Evolutionary conservation across 1,284 basidiomycete genomes (phyloP), one percentile per base, ranked within the genome.

Genomic region (Macrocystidia cucumis): DNA sequence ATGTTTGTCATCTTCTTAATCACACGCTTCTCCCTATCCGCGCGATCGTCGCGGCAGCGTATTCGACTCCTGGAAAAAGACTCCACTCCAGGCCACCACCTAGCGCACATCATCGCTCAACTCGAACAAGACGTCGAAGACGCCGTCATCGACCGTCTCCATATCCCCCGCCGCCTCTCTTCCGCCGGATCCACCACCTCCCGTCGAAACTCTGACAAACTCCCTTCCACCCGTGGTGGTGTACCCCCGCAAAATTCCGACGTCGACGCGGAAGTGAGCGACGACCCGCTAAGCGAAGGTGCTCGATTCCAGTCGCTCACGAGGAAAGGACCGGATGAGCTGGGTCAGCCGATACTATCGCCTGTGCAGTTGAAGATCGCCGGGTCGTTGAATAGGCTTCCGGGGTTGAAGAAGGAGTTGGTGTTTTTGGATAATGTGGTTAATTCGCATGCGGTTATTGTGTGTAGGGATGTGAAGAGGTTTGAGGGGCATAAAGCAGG

Each of bases 391-490:
- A 88, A 87, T 53, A 62, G 60, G 34, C 64, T 89, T 12, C 82
- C 83, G 11, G n/a, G n/a, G n/a, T 50, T 88, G 29, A 65, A 74
- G 57, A 88, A 86, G 54, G 70, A 82, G 46, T 55, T 67, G 9
- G 78, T 68, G 17, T 85, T 72, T 50, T 77, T 87, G 44, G 54
- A 65, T 13, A 58, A 59, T 2, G 63, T 77, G 26, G 50, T 59
- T 27, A 87, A 86, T 49, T 57, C 82, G 18, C 84, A 88, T 58
- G 79, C 67, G 7, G 63, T 73, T 38, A 80, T 88, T 44, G 63
- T 89, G 5, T 74, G 69, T 49, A 62, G 84, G 32, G 81, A 88
- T 45, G 53, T 74, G 35, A 63, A 74, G 49, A 54, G 62, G 26
- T 84, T 80, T 47, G 60, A 69, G 45, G 46, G 57, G 11, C 78